Conservation (phyloP, 2,329 filamentous ascomycete species). For the Trichoderma pleuroti region DNA sequence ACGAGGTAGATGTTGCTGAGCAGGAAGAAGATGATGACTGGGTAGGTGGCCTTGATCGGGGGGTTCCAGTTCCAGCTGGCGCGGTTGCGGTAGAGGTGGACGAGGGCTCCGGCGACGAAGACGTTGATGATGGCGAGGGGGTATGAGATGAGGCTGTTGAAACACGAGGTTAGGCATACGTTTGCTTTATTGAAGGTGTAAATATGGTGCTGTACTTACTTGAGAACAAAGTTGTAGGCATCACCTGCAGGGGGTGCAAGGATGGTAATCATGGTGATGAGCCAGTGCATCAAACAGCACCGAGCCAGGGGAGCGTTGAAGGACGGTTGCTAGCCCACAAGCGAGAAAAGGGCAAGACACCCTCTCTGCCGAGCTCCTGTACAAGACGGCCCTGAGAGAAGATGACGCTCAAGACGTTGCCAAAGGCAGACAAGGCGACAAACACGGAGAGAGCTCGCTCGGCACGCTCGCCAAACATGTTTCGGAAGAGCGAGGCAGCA, state of each 20-base stretch:
- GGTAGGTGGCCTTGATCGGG: slow-evolving; percentile 52
- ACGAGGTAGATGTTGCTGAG: slow-evolving; percentile 60
- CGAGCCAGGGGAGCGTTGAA: slow-evolving; percentile 60
- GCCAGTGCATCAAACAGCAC: slow-evolving; percentile 62
- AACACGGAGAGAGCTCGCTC: slow-evolving; percentile 62
- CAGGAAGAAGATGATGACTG: slow-evolving; percentile 56
- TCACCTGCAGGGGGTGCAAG: slow-evolving; percentile 64
- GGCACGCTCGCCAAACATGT: slow-evolving; percentile 51
- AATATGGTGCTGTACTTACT: slow-evolving; percentile 37
- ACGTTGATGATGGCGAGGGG: slow-evolving; percentile 57
- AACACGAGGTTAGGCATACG: slow-evolving; percentile 12
- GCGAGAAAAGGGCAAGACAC: slow-evolving; percentile 59
- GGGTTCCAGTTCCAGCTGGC: slow-evolving; percentile 49
- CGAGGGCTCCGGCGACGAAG: slow-evolving; percentile 51
- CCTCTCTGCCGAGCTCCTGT: slow-evolving; percentile 63
- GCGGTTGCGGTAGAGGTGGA: slow-evolving; percentile 51
- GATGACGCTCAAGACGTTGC: slow-evolving; percentile 64
- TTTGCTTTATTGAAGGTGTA: neutral
- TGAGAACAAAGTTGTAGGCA: slow-evolving; percentile 61
- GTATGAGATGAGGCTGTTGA: slow-evolving; percentile 57
- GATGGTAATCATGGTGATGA: slow-evolving; percentile 62
- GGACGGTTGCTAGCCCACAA: slow-evolving; percentile 63
- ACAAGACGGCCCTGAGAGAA: slow-evolving; percentile 66
- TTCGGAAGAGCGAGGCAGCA: slow-evolving; percentile 53
- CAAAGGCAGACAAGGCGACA: slow-evolving; percentile 64